Conservation (phyloP, 768 basidiomycete genomes). For the Boletellus ananas region DNA sequence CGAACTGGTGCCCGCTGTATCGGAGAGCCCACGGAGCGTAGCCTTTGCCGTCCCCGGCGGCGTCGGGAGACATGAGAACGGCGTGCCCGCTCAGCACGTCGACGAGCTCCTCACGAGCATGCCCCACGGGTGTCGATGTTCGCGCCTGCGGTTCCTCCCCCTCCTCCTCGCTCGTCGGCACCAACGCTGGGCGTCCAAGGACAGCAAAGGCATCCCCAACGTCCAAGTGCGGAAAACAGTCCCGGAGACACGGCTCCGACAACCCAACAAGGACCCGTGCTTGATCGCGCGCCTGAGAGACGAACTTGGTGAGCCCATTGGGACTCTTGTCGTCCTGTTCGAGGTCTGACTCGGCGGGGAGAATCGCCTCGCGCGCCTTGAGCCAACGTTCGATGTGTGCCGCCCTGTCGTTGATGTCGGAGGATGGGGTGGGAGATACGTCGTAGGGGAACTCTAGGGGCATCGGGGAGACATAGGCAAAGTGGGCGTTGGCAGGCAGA, state of each 20-base stretch:
- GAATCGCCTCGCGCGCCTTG: constrained; percentile 54
- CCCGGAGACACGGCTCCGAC: constrained; percentile 61
- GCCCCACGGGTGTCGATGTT: constrained; percentile 31
- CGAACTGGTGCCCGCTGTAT: constrained; percentile 92
- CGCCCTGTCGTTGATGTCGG: constrained; percentile 48
- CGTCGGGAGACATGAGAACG: constrained; percentile 48
- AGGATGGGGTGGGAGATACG: constrained; percentile 53
- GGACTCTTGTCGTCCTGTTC: background rate
- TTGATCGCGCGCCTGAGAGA: constrained; percentile 47
- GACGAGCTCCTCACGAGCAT: constrained; percentile 64
- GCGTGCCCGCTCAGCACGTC: constrained; percentile 80
- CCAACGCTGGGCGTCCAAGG: constrained; percentile 59
- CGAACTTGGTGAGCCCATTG: constrained; percentile 43
- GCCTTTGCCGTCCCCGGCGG: constrained; percentile 30
- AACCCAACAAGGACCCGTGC: constrained; percentile 65
- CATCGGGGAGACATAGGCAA: constrained; percentile 78
- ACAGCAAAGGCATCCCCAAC: constrained; percentile 77
- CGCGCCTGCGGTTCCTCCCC: constrained; percentile 24
- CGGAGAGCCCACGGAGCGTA: constrained; percentile 75
- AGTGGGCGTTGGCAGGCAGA: constrained; percentile 57
- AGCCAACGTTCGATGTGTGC: constrained; percentile 79
- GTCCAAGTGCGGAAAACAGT: constrained; percentile 81
- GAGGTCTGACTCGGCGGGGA: constrained; percentile 17
- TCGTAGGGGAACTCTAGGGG: constrained; percentile 81
- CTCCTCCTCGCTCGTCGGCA: constrained; percentile 19